phyloP scores from a whole-genome alignment of 179 eudicot species.

The Beta corolliflora region DNA sequence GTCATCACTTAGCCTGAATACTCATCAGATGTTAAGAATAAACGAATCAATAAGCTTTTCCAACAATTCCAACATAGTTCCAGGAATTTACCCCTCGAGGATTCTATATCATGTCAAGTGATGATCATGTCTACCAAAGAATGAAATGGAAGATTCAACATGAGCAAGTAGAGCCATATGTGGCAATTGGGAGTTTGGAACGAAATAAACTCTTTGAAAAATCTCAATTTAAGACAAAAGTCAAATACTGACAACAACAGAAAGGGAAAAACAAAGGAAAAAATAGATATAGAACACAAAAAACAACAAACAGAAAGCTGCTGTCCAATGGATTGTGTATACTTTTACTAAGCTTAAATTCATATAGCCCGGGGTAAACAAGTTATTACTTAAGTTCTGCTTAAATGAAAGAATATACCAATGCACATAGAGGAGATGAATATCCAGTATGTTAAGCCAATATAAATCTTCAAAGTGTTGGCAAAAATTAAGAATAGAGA shows the following conservation, averaged over 20 bases:
- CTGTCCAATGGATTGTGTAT: not conserved
- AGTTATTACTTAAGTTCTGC: not conserved
- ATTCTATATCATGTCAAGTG: too few relatives aligned
- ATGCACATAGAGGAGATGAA: not conserved
- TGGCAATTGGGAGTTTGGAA: not conserved
- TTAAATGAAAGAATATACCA: not conserved
- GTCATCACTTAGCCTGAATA: too few relatives aligned
- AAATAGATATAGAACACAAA: not conserved
- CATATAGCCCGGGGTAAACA: not conserved
- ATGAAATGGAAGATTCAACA: not conserved
- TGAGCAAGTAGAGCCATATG: not conserved
- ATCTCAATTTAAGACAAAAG: not conserved
- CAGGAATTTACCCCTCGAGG: too few relatives aligned
- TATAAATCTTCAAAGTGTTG: not conserved
- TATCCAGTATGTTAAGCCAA: not conserved
- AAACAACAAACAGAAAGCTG: not conserved
- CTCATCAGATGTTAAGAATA: too few relatives aligned
- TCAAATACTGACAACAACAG: not conserved
- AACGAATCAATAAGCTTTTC: too few relatives aligned
- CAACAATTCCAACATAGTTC: too few relatives aligned
- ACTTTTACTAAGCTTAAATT: conserved; percentile 5
- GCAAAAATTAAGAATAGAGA: conserved; percentile 12
- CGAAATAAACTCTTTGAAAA: not conserved
- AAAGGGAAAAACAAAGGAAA: not conserved
- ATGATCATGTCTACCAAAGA: too few relatives aligned